These are phyloP conservation scores for Alternaria consortialis DNA, from an alignment of 2,329 filamentous ascomycete genomes.

Conservation along the genomic window DNA sequence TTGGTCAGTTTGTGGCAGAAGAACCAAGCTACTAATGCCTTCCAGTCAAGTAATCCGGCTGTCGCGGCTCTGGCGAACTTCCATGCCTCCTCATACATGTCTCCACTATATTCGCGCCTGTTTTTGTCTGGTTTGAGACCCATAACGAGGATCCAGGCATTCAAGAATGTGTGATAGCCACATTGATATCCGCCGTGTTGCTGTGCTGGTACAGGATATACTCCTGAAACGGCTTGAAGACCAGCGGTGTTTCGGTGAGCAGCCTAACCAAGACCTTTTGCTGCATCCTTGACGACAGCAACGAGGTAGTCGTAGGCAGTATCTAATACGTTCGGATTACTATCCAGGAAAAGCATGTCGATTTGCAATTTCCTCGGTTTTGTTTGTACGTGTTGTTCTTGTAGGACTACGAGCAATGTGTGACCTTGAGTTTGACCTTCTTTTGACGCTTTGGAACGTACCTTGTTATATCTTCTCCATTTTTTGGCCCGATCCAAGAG, in stretches of 20 bases:
- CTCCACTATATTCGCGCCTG: neutral
- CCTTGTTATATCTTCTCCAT: neutral
- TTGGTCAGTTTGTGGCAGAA: neutral
- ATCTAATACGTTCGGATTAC: neutral
- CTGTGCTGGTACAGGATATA: neutral
- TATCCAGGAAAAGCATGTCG: neutral
- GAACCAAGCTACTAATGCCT: constrained; percentile 15
- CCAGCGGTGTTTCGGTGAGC: neutral
- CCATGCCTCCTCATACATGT: constrained; percentile 2
- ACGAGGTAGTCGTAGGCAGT: neutral
- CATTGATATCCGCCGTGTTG: constrained; percentile 3
- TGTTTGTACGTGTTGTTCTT: neutral
- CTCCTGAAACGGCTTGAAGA: neutral
- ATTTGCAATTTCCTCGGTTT: neutral
- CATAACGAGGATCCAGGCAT: constrained; percentile 40
- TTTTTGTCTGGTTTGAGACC: constrained; percentile 21
- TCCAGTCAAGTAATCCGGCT: constrained; percentile 21
- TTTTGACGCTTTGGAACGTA: neutral
- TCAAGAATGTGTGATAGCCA: constrained; percentile 29
- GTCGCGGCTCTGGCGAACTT: constrained; percentile 8
- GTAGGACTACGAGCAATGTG: neutral
- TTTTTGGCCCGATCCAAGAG: neutral
- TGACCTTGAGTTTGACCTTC: neutral
- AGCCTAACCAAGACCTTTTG: neutral
- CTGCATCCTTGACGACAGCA: neutral